Conservation (phyloP, 495 filamentous ascomycete genomes). For the Aspergillus mulundensis region DNA sequence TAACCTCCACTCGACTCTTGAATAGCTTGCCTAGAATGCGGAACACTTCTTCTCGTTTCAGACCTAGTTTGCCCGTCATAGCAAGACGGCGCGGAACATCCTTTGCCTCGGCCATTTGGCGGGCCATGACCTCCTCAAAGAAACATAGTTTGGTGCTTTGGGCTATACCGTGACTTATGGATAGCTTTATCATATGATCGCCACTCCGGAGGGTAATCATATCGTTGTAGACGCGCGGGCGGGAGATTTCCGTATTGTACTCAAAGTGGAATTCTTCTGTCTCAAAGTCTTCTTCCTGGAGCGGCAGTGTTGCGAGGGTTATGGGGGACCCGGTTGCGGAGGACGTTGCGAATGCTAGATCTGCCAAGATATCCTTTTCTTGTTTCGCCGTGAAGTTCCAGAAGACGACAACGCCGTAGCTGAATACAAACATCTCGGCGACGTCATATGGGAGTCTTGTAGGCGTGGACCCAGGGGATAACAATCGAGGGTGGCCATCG, state of each 20-base stretch:
- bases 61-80: constrained; percentile 82
- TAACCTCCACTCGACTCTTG: constrained; percentile 93
- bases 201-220: constrained; percentile 96
- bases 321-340: constrained; percentile 47
- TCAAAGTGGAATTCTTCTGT: constrained; percentile 99
- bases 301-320: constrained; percentile 63
- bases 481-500: constrained; percentile 6
- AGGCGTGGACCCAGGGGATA: constrained; percentile 17
- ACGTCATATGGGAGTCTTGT: constrained; percentile 65
- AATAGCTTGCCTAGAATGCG: constrained; percentile 86
- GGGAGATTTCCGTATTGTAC: constrained; percentile 77
- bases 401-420: constrained; percentile 95
- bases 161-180: constrained; percentile 94
- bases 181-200: constrained; percentile 98
- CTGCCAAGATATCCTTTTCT: constrained; percentile 94
- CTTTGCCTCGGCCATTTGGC: constrained; percentile 89
- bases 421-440: constrained; percentile 97
- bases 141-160: constrained; percentile 96
- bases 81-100: constrained; percentile 85
- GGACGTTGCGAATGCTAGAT: constrained; percentile 82
- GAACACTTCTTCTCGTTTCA: constrained; percentile 89
- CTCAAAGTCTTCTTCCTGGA: constrained; percentile 85
- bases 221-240: constrained; percentile 93
- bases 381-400: constrained; percentile 97
- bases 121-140: constrained; percentile 95